Conservation (phyloP, 106 monocot genomes). For the Platanthera guangdongensis region DNA sequence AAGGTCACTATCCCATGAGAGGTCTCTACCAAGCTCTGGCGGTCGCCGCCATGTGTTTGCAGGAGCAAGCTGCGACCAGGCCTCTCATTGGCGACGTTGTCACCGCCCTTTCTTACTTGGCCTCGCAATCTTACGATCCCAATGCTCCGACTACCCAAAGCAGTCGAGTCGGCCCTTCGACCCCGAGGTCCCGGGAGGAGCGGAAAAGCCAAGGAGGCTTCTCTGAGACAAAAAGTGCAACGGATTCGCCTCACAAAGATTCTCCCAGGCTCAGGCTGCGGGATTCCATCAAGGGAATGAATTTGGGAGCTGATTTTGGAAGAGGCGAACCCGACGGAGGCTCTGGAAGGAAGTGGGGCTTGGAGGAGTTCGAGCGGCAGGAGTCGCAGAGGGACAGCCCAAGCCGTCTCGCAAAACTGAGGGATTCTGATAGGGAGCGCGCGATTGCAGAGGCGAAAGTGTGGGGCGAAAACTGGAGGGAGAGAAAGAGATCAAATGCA, state of each 20-base stretch:
- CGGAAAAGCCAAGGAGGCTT: constrained; percentile 13
- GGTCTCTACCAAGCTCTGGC: constrained; percentile 73
- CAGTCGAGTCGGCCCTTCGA: constrained; percentile 24
- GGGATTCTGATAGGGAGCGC: constrained; percentile 33
- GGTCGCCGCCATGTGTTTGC: constrained; percentile 73
- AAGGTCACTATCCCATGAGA: constrained; percentile 58
- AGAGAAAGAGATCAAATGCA: constrained; percentile 21
- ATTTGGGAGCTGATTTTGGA: constrained; percentile 20
- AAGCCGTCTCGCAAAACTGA: neutral
- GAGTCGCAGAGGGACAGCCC: constrained; percentile 14
- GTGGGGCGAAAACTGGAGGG: constrained; percentile 73
- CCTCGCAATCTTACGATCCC: constrained; percentile 60
- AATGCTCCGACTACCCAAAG: constrained; percentile 25
- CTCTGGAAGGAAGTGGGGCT: constrained; percentile 28
- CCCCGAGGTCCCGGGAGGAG: constrained; percentile 31
- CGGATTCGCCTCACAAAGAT: constrained; percentile 28
- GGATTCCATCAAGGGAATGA: constrained; percentile 15
- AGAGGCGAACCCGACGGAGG: constrained; percentile 20
- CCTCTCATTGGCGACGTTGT: constrained; percentile 71
- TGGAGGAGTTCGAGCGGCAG: constrained; percentile 29
- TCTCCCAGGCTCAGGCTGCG: constrained; percentile 35
- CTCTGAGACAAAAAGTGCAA: constrained; percentile 15
- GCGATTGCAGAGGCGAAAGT: constrained; percentile 58
- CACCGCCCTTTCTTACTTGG: constrained; percentile 59
- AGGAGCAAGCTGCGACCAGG: constrained; percentile 63